Percentiles rank a stretch among this genome's conserved stretches.
Conservation (phyloP, 345 rosid species). For the Citropsis articulata region DNA sequence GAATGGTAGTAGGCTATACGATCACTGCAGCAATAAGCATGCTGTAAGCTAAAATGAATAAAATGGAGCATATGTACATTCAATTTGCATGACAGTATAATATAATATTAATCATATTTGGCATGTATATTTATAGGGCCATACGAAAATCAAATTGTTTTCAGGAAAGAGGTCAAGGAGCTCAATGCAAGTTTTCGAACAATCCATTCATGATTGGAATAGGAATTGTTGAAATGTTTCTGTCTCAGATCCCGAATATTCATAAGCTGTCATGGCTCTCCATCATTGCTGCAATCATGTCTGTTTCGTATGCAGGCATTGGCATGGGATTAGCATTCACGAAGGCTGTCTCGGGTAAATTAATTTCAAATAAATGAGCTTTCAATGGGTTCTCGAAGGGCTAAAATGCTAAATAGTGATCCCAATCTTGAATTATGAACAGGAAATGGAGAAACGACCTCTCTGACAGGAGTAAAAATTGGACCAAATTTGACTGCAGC, state of each 20-base stretch:
- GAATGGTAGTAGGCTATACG: conserved; percentile 4
- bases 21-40: conserved; percentile 23
- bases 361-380: too few species aligned
- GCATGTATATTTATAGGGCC: conserved; percentile 25
- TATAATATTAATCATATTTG: neutral
- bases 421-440: neutral
- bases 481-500: conserved; percentile 14
- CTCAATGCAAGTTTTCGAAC: conserved; percentile 48
- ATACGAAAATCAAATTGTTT: conserved; percentile 58
- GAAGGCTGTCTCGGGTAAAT: conserved; percentile 25
- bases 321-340: conserved; percentile 51
- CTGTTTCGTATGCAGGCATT: conserved; percentile 42
- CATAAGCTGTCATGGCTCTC: conserved; percentile 59
- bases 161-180: conserved; percentile 37
- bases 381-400: too few species aligned
- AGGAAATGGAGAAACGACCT: conserved; percentile 14
- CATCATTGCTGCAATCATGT: conserved; percentile 48
- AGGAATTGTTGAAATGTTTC: conserved; percentile 36
- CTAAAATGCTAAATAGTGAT: too few species aligned
- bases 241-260: conserved; percentile 51
- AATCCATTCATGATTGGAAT: conserved; percentile 59
- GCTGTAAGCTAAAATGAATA: conserved; percentile 9
- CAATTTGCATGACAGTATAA: too few species aligned
- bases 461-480: conserved; percentile 21
- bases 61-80: neutral